A percentile compares a stretch with the other conserved stretches of the same genome.
phyloP scores from a whole-genome alignment of 2,329 filamentous ascomycete species.

The Neofusicoccum umdonicola region DNA sequence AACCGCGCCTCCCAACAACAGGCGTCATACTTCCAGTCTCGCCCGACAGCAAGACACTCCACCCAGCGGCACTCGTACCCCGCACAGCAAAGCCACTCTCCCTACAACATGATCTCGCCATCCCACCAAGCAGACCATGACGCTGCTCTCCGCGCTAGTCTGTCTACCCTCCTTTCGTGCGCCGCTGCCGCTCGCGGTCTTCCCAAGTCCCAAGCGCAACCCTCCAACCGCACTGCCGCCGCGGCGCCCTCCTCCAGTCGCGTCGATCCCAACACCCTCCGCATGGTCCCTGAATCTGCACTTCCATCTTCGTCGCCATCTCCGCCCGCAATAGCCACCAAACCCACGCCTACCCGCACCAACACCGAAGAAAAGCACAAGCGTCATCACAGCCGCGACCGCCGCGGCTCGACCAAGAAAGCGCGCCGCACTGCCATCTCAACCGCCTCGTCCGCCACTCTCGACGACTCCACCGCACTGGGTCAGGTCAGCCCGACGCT shows the following conservation, averaged over 20 bases:
- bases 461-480: conserved; percentile 21
- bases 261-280: conserved; percentile 53
- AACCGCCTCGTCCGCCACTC: conserved; percentile 25
- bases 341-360: conserved; percentile 27
- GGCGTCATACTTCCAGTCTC: conserved; percentile 37
- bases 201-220: conserved; percentile 54
- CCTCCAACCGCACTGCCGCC: neutral
- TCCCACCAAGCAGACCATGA: conserved; percentile 85
- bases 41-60: conserved; percentile 29
- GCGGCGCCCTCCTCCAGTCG: conserved; percentile 35
- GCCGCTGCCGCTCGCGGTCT: conserved; percentile 84
- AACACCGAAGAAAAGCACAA: conserved; percentile 23
- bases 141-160: conserved; percentile 82
- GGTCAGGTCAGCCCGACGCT: conserved; percentile 57
- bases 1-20: conserved; percentile 37
- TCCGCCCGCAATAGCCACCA: conserved; percentile 28
- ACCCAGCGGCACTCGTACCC: conserved; percentile 42
- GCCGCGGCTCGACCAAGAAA: conserved; percentile 15
- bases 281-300: conserved; percentile 61
- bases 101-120: conserved; percentile 69
- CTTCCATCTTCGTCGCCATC: conserved; percentile 41
- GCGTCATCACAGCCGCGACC: conserved; percentile 18
- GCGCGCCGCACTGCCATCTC: conserved; percentile 13
- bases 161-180: conserved; percentile 95
- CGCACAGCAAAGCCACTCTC: conserved; percentile 48